Conservation (phyloP, 768 basidiomycete species). For the Tephrocybe sp. region DNA sequence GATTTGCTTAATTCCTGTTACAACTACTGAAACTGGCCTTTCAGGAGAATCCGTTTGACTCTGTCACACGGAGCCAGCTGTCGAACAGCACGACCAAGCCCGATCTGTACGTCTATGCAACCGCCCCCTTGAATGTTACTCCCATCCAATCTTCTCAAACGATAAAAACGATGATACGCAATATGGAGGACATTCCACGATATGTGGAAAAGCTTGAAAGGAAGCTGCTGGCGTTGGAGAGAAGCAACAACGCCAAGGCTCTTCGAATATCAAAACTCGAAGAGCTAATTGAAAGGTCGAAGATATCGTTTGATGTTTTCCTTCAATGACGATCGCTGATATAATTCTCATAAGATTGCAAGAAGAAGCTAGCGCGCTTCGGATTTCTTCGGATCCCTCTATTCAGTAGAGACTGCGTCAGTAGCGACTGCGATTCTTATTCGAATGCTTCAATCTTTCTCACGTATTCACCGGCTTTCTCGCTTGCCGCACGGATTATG, state of each 20-base stretch:
- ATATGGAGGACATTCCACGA: constrained; percentile 15
- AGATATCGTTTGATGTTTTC: background rate
- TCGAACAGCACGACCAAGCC: constrained; percentile 6
- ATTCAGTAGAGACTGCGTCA: background rate
- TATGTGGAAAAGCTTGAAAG: constrained; percentile 40
- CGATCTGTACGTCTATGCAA: constrained; percentile 1
- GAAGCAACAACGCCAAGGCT: constrained; percentile 33
- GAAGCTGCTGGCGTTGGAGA: constrained; percentile 32
- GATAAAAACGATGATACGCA: constrained; percentile 19
- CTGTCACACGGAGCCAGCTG: constrained; percentile 7
- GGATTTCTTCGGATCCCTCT: background rate
- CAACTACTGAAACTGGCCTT: background rate
- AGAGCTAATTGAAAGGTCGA: constrained; percentile 26
- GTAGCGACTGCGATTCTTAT: background rate
- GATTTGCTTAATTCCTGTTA: background rate
- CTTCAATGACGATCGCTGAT: background rate
- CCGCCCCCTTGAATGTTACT: background rate
- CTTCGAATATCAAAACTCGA: constrained; percentile 29
- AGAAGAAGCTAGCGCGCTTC: constrained; percentile 7
- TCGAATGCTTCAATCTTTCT: background rate
- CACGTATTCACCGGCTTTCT: too few relatives aligned
- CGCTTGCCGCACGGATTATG: too few relatives aligned
- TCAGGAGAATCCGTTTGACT: constrained; percentile 14
- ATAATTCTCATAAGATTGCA: constrained; percentile 8
- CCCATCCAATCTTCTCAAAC: constrained; percentile 21